Evolutionary conservation across 805 yeast species (phyloP).

Genomic region (Maudiozyma bulderi): DNA sequence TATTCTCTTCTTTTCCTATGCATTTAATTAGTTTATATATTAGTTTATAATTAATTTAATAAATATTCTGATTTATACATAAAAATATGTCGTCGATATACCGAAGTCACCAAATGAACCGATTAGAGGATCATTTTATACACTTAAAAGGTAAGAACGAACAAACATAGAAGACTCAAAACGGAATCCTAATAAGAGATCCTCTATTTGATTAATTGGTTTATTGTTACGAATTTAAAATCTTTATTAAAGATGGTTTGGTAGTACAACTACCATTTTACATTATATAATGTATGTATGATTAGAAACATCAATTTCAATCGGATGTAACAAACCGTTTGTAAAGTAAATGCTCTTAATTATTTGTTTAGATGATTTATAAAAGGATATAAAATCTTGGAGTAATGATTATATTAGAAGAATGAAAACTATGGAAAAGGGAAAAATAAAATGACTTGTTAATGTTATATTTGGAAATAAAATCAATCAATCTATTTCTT

Average conservation of each 20-base stretch:
- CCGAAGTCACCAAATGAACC: too few relatives aligned
- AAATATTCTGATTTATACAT: not conserved
- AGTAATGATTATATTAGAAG: not conserved
- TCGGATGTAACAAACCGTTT: not conserved
- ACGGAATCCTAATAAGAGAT: too few relatives aligned
- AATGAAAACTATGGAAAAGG: not conserved
- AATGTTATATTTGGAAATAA: not conserved
- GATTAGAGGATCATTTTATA: too few relatives aligned
- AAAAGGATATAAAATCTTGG: not conserved
- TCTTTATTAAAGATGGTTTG: conserved; percentile 1
- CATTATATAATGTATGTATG: conserved; percentile 1
- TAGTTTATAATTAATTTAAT: not conserved
- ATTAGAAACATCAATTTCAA: not conserved
- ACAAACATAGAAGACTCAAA: too few relatives aligned
- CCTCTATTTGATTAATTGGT: too few relatives aligned
- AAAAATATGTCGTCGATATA: too few relatives aligned
- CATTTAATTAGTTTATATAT: not conserved
- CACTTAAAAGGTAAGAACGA: too few relatives aligned
- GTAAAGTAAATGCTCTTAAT: not conserved
- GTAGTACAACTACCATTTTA: not conserved
- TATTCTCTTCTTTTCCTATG: not conserved
- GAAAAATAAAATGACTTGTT: not conserved
- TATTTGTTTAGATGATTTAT: not conserved
- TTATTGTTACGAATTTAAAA: not conserved
- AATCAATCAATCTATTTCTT: conserved; percentile 58